Base-by-base conservation (phyloP, 805 yeast genomes). In the Grigorovia jiainica region DNA sequence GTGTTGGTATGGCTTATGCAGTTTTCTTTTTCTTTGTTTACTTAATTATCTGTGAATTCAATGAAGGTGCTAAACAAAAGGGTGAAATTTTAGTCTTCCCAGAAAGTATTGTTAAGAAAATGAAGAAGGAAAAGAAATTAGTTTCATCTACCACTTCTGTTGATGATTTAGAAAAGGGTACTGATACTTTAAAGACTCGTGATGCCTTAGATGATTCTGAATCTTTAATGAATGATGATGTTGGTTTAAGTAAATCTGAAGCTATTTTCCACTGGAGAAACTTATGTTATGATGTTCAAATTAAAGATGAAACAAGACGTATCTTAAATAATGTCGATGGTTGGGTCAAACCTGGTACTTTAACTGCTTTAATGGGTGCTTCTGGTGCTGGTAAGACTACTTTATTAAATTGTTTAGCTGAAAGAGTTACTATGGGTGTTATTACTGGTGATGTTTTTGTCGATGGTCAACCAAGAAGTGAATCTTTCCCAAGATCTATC, bases 381-480 rank as follows among this genome's bases (percentile, higher is more conserved):
- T 78, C 87, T 33, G 87, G 87, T 65, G 87, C 89, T 45, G 89
- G 89, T 70, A 81, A 81, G 57, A 82, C 89, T 16, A 81, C 87
- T 6, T 65, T 81, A 45, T 66, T 81, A 51, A 82, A 81, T 65
- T 78, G 79, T 54, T 68, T 82, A 52, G 81, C 86, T 31, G 79
- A 78, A 53, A 73, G 87, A 60, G 75, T 79, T 40, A 77, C 82
- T 15, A 67, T 73, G 63, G 89, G 89, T 65, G 76, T 76, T 42
- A 78, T 82, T 42, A 71, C 83, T 39, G 82, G 82, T 57, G 79
- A 79, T 51, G 71, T 74, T 65, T 62, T 76, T 58, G 83, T 80
- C 27, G 77, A 81, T 59, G 87, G 87, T 46, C 67, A 65, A 42
- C 67, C 72, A 47, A 67, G 76, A 53, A 82, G 75, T 53, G 64